Base-by-base conservation (phyloP, 1,284 basidiomycete species). In the Irpex lacteus region DNA sequence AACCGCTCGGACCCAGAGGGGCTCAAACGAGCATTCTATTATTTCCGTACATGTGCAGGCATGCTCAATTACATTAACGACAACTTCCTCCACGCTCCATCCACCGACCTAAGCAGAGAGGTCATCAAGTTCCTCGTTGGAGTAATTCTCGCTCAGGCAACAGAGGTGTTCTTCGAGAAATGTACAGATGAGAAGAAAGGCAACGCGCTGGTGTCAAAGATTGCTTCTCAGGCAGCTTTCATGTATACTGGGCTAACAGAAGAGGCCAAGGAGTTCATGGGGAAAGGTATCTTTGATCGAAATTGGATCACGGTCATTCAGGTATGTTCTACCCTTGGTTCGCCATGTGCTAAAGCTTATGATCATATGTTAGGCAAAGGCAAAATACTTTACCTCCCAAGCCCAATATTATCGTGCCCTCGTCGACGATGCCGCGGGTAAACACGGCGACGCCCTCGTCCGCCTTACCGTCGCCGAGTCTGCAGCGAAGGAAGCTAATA, bases 51-150 rank as follows among this genome's bases (percentile, higher is more conserved):
- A n/a, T 90, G 94, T 40, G 95, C 97, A 0, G 98, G 98, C 21
- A 98, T 99, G 95, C 87, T 98, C 71, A 95, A 91, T 8, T 99
- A 99, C 75, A 97, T 99, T 83, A 98, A 98, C 80, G 97, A 99
- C 77, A 99, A 99, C 83, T 99, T 99, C 77, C 80, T 99, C 0
- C 98, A 99, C 73, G 98, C 98, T 0, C 98, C 98, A 0, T 96
- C 94, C n/a, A 98, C 95, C 1, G 98, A 99, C 77, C 86, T 99
- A 62, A 92, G 91, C 74, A 86, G 95, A 34, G 96, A 98, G 64
- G 94, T 99, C 59, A 86, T 99, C 81, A 96, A 97, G 76, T 93
- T 97, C 67, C 82, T 98, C 37, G 90, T 95, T 13, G 88, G 87
- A 21, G 71, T 98, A 68, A 93, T 95, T 75, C 83, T 96, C 15